Percentiles rank a stretch among this genome's conserved stretches.
These are phyloP conservation scores for Tranzscheliella williamsii DNA, from an alignment of 1,284 basidiomycete species.

Conservation along the genomic window DNA sequence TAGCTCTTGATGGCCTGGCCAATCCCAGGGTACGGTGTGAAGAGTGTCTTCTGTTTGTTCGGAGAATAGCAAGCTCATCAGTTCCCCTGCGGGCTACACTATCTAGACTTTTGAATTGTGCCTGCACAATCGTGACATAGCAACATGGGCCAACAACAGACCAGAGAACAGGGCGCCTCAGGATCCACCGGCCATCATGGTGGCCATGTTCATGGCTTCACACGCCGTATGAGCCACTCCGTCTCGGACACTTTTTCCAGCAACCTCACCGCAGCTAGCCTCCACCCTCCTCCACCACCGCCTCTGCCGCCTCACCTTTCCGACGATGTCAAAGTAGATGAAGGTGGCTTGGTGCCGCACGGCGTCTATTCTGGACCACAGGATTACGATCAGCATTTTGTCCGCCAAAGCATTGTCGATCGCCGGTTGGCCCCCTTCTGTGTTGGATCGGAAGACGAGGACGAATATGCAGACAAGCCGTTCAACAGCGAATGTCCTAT, in stretches of 20 bases:
- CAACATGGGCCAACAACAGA: slow-evolving; percentile 44
- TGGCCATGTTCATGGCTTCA: slow-evolving; percentile 12
- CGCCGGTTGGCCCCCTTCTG: slow-evolving; percentile 93
- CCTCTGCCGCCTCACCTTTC: slow-evolving; percentile 32
- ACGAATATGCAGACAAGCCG: slow-evolving; percentile 80
- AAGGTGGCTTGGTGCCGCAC: slow-evolving; percentile 80
- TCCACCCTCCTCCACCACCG: slow-evolving; percentile 21
- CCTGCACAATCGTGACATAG: no score
- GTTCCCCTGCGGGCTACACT: no score
- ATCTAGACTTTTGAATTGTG: no score
- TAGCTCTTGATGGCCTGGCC: no score
- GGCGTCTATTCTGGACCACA: slow-evolving; percentile 76
- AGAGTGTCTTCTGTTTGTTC: no score
- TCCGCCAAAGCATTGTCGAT: slow-evolving; percentile 82
- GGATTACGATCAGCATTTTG: slow-evolving; percentile 87
- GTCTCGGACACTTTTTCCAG: slow-evolving; percentile 14
- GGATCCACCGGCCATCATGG: slow-evolving; percentile 6
- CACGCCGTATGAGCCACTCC: slow-evolving; percentile 25
- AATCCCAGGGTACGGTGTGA: no score
- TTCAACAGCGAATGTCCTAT: slow-evolving; percentile 96
- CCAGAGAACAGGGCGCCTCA: slow-evolving; percentile 31
- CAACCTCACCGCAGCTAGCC: slow-evolving; percentile 17
- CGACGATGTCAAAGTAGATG: slow-evolving; percentile 61
- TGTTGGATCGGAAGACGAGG: slow-evolving; percentile 89
- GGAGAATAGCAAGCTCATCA: no score